phyloP scores from a whole-genome alignment of 169 alveolate species.

The Perkinsus marinus region DNA sequence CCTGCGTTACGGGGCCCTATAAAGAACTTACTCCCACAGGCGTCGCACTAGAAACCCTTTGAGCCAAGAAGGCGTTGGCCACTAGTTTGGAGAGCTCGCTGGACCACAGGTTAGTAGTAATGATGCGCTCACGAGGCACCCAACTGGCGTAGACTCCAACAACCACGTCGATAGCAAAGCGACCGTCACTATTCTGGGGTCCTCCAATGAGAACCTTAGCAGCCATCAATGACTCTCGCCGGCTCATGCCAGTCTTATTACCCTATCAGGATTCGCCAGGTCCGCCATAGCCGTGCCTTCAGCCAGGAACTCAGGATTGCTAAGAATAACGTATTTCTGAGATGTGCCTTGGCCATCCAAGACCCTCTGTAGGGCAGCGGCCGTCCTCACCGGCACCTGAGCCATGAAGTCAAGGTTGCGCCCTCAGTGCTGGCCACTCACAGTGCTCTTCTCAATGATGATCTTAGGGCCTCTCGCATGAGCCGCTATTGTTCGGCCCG shows the following conservation, averaged over 20 bases:
- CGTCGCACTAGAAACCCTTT: constrained; percentile 42
- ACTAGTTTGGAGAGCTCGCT: constrained; percentile 63
- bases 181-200: constrained; percentile 21
- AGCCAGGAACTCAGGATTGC: constrained; percentile 74
- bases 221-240: constrained; percentile 5
- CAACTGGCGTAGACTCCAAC: constrained; percentile 52
- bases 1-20: neutral
- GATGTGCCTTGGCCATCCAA: constrained; percentile 19
- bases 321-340: constrained; percentile 42
- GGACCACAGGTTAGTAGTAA: constrained; percentile 55
- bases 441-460: constrained; percentile 63
- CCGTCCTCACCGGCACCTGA: constrained; percentile 50
- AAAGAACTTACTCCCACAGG: neutral
- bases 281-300: constrained; percentile 67
- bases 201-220: constrained; percentile 42
- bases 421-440: neutral
- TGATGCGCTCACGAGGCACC: constrained; percentile 49
- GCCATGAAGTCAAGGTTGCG: neutral
- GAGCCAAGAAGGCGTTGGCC: constrained; percentile 75
- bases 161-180: constrained; percentile 31
- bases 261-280: constrained; percentile 60
- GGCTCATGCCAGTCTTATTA: constrained; percentile 20
- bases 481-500: constrained; percentile 44
- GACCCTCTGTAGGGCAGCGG: constrained; percentile 42
- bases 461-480: constrained; percentile 39